Percentiles rank a stretch among this genome's conserved stretches.
Conservation (phyloP, 192 early-diverging fungal genomes). For the Backusella mclennaniae region DNA sequence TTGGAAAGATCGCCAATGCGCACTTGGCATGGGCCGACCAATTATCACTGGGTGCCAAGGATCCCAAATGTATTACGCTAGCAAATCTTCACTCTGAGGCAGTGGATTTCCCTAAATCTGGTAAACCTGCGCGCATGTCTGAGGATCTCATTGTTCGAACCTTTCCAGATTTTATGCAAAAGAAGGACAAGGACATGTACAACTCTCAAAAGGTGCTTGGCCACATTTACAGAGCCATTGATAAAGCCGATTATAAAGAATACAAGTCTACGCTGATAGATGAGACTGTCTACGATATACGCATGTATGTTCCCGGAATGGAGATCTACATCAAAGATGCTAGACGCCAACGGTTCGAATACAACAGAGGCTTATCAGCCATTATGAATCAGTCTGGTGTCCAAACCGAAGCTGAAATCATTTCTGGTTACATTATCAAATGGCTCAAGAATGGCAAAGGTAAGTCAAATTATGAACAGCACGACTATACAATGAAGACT, state of each 20-base stretch:
- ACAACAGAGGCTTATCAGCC: conserved; percentile 52
- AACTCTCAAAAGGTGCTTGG: conserved; percentile 53
- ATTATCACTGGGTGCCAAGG: conserved; percentile 39
- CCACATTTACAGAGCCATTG: conserved; percentile 48
- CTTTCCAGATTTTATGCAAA: conserved; percentile 79
- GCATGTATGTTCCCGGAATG: conserved; percentile 46
- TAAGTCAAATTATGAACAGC: conserved; percentile 51
- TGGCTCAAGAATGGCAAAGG: conserved; percentile 38
- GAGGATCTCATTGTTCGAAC: conserved; percentile 36
- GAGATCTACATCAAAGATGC: conserved; percentile 55
- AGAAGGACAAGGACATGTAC: conserved; percentile 50
- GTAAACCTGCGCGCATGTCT: conserved; percentile 49
- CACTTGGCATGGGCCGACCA: conserved; percentile 64
- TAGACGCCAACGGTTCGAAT: conserved; percentile 32
- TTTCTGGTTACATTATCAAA: conserved; percentile 41
- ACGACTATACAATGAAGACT: conserved; percentile 42
- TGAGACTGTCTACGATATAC: conserved; percentile 28
- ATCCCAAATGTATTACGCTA: conserved; percentile 53
- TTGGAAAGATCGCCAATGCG: conserved; percentile 68
- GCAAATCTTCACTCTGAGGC: conserved; percentile 71
- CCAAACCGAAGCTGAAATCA: conserved; percentile 39
- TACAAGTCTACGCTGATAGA: conserved; percentile 36
- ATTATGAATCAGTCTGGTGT: conserved; percentile 71
- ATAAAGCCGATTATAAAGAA: conserved; percentile 41
- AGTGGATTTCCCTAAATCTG: conserved; percentile 77